Percentiles rank a stretch among this genome's conserved stretches.
phyloP scores from a whole-genome alignment of 129 eudicot genomes.

The Centella asiatica region DNA sequence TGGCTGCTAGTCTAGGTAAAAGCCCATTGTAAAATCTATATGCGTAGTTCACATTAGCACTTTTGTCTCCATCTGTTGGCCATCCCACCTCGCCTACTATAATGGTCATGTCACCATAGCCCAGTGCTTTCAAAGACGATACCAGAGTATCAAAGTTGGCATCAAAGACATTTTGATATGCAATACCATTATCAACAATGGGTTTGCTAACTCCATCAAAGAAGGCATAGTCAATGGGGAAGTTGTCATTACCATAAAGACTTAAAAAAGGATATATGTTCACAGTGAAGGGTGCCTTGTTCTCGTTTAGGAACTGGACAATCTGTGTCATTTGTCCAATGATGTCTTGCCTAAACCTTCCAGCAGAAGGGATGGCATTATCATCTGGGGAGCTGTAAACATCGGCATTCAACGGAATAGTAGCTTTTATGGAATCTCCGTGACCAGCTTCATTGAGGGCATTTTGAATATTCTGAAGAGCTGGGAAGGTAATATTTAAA shows the following conservation, averaged over 20 bases:
- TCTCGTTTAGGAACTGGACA: conserved; percentile 36
- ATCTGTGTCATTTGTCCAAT: conserved; percentile 37
- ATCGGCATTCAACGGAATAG: conserved; percentile 59
- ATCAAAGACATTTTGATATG: conserved; percentile 48
- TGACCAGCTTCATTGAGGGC: conserved; percentile 47
- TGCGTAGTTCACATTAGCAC: conserved; percentile 33
- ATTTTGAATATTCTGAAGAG: conserved; percentile 55
- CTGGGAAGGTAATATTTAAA: conserved; percentile 42
- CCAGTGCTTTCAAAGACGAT: conserved; percentile 36
- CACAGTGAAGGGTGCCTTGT: conserved; percentile 47
- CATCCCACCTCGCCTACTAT: conserved; percentile 60
- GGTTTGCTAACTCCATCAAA: conserved; percentile 44
- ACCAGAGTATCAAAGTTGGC: conserved; percentile 59
- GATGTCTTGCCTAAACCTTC: conserved; percentile 41
- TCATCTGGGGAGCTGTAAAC: conserved; percentile 33
- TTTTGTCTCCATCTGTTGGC: conserved; percentile 54
- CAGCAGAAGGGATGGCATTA: conserved; percentile 48
- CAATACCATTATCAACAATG: conserved; percentile 30
- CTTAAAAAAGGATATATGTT: conserved; percentile 53
- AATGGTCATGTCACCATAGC: conserved; percentile 37
- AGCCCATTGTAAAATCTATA: conserved; percentile 51
- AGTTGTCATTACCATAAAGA: conserved; percentile 41
- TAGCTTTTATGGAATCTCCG: conserved; percentile 45
- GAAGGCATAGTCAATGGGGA: conserved; percentile 58
- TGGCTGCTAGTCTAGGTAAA: conserved; percentile 37